Evolutionary conservation across 2,329 filamentous ascomycete genomes (phyloP).

Genomic region (Alternaria sp.): DNA sequence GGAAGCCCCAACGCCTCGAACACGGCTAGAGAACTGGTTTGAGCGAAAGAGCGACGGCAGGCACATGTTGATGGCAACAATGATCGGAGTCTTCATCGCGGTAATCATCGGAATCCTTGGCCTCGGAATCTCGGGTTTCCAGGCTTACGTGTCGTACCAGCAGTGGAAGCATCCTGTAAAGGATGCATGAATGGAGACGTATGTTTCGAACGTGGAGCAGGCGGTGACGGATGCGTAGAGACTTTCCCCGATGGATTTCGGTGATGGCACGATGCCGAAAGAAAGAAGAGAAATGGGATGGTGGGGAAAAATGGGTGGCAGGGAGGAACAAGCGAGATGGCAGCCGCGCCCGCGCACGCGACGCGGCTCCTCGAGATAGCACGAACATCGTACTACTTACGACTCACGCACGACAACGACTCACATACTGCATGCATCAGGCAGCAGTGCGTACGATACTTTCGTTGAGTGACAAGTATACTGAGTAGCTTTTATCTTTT

Average conservation of each 20-base stretch:
- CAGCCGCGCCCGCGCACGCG: neutral
- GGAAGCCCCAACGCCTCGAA: too few relatives aligned
- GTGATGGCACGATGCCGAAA: neutral
- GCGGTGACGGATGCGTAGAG: neutral
- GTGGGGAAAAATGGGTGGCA: neutral
- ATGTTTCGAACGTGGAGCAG: neutral
- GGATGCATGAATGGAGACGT: neutral
- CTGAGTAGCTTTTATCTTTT: neutral
- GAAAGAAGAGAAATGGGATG: neutral
- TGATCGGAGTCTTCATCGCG: slow-evolving; percentile 38
- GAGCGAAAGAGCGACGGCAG: neutral
- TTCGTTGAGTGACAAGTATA: neutral
- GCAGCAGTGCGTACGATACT: neutral
- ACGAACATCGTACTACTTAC: neutral
- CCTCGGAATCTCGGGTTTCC: slow-evolving; percentile 32
- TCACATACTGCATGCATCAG: neutral
- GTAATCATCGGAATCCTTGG: slow-evolving; percentile 33
- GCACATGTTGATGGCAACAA: slow-evolving; percentile 42
- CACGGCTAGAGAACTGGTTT: too few relatives aligned
- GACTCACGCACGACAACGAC: neutral
- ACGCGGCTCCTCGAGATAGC: neutral
- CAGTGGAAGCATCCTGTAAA: slow-evolving; percentile 40
- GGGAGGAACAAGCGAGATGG: neutral
- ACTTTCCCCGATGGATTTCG: neutral
- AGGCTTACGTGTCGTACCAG: slow-evolving; percentile 42